Conservation (phyloP, 2,329 filamentous ascomycete genomes). For the Lasiodiplodia hormozganensis region DNA sequence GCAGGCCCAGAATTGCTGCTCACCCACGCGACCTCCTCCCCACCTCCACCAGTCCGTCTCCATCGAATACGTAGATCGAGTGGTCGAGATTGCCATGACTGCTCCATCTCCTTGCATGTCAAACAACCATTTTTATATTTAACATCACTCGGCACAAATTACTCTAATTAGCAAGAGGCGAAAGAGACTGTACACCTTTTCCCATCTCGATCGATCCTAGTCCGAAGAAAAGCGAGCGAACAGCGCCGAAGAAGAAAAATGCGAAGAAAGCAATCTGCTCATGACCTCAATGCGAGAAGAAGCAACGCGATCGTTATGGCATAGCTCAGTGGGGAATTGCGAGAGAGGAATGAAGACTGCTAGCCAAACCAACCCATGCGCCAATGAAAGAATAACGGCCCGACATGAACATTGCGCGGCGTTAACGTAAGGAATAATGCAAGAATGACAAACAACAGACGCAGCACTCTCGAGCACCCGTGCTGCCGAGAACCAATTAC, state of each 20-base stretch:
- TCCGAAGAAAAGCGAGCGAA: not conserved
- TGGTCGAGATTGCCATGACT: not conserved
- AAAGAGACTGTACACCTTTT: conserved; percentile 1
- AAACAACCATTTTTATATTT: not conserved
- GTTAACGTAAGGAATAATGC: not conserved
- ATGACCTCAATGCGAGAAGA: not conserved
- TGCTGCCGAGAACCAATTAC: conserved; percentile 4
- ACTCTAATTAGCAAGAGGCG: conserved; percentile 1
- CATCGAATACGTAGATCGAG: conserved; percentile 5
- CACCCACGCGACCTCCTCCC: conserved; percentile 10
- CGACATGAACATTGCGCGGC: conserved; percentile 17
- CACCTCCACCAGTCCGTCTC: conserved; percentile 13
- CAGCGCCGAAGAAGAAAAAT: not conserved
- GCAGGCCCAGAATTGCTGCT: not conserved
- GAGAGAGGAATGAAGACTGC: not conserved
- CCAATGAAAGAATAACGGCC: conserved; percentile 5
- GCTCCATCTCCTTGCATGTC: too few species aligned
- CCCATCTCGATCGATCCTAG: not conserved
- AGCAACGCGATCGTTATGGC: conserved; percentile 20
- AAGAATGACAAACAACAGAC: not conserved
- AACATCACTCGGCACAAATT: not conserved
- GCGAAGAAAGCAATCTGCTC: not conserved
- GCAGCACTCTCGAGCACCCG: not conserved
- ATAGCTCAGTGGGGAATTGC: conserved; percentile 7
- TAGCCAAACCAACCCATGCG: conserved; percentile 22